Evolutionary conservation across 2,329 filamentous ascomycete species (phyloP).

Genomic region (Aspergillus intermedius): DNA sequence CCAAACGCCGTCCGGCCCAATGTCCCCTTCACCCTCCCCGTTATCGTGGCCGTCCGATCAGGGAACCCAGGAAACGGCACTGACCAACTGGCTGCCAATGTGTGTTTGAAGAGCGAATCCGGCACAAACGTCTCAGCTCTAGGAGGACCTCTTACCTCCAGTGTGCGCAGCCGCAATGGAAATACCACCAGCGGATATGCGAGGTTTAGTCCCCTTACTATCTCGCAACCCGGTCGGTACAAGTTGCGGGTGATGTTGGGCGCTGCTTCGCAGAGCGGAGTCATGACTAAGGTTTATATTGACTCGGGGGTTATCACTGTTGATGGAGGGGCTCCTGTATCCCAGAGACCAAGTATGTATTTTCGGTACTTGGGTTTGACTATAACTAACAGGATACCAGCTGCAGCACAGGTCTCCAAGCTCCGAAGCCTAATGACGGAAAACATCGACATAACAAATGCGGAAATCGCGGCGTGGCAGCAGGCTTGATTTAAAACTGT

Average conservation of each 20-base stretch:
- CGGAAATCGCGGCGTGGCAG: conserved; percentile 28
- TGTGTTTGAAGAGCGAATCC: conserved; percentile 22
- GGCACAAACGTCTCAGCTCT: conserved; percentile 16
- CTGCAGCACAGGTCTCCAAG: conserved; percentile 16
- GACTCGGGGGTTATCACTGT: conserved; percentile 27
- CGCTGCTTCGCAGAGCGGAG: conserved; percentile 20
- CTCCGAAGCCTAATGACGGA: conserved; percentile 22
- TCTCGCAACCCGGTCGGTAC: conserved; percentile 28
- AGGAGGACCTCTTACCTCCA: conserved; percentile 24
- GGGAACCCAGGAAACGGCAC: conserved; percentile 14
- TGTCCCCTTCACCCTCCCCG: conserved; percentile 24
- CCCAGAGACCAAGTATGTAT: conserved; percentile 26
- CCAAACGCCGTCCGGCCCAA: conserved; percentile 20
- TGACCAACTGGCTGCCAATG: conserved; percentile 22
- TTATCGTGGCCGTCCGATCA: conserved; percentile 23
- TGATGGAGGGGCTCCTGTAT: conserved; percentile 17
- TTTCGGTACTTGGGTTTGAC: background rate
- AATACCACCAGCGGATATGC: conserved; percentile 26
- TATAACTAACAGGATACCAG: conserved; percentile 16
- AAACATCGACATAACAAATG: conserved; percentile 25
- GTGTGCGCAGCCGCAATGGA: conserved; percentile 24
- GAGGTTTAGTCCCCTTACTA: conserved; percentile 20
- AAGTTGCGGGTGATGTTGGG: conserved; percentile 27
- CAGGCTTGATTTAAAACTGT: background rate
- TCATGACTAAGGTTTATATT: conserved; percentile 23